These are phyloP conservation scores for Panicum virgatum DNA, from an alignment of 202 grass and related monocot species.

Conservation along the genomic window DNA sequence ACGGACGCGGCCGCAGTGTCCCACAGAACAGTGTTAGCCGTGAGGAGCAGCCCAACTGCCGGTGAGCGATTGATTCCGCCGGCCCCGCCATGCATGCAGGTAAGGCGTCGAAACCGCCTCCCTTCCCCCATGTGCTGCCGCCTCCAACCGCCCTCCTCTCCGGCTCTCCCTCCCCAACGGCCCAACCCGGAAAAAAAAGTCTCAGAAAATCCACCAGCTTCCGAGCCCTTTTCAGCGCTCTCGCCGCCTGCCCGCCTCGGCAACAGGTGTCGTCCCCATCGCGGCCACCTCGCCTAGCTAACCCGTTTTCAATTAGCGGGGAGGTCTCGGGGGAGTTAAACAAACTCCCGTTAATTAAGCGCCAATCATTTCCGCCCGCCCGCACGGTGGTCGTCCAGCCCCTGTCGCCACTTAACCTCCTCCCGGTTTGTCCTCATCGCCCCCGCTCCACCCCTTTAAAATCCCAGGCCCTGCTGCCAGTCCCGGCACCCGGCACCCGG, in stretches of 20 bases:
- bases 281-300: background rate
- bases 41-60: too few species aligned
- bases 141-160: constrained; percentile 31
- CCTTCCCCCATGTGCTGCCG: constrained; percentile 65
- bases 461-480: background rate
- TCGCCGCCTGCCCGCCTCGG: constrained; percentile 20
- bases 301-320: background rate
- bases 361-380: constrained; percentile 36
- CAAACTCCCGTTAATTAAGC: background rate
- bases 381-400: constrained; percentile 46
- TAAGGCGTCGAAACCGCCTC: too few species aligned
- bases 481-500: constrained; percentile 9
- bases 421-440: constrained; percentile 41
- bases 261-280: constrained; percentile 26
- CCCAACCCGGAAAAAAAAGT: background rate
- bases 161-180: background rate
- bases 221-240: background rate
- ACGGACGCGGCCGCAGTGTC: background rate
- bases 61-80: constrained; percentile 49
- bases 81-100: constrained; percentile 55
- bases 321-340: constrained; percentile 16
- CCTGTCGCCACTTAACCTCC: constrained; percentile 44
- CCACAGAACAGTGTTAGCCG: background rate
- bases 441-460: constrained; percentile 47
- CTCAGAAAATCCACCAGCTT: constrained; percentile 11